A percentile compares a stretch with the other conserved stretches of the same genome.
Conservation (phyloP, 2,329 filamentous ascomycete genomes). For the Sordariomycetes sp. region DNA sequence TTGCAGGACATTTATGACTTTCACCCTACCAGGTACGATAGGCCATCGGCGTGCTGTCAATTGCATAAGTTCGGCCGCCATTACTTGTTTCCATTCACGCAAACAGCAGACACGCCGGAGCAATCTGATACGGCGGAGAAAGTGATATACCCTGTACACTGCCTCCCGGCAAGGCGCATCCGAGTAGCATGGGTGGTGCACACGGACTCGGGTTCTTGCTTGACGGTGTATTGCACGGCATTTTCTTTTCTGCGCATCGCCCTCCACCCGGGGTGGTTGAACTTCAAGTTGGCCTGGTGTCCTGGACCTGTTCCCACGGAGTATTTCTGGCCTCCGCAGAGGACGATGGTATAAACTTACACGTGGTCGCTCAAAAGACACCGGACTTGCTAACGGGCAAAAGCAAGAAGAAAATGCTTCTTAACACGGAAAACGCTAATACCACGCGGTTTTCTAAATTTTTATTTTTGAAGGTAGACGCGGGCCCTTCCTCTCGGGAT, state of each 20-base stretch:
- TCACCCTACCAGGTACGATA: too few species aligned
- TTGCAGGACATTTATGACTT: too few species aligned
- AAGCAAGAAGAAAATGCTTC: too few species aligned
- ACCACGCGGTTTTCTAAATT: too few species aligned
- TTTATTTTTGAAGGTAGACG: too few species aligned
- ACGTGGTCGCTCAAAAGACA: too few species aligned
- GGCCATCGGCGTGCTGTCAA: neutral
- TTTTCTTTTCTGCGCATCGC: neutral
- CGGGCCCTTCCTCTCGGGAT: too few species aligned
- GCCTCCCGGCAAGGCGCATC: neutral
- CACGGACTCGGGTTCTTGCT: neutral
- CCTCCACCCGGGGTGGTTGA: neutral
- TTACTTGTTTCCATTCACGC: neutral
- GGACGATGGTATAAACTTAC: too few species aligned
- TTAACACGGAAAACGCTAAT: too few species aligned
- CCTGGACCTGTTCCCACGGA: too few species aligned
- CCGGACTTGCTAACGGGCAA: too few species aligned
- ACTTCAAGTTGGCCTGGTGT: neutral
- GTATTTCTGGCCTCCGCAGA: too few species aligned
- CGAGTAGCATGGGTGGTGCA: neutral
- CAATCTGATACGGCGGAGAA: neutral
- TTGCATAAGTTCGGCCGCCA: neutral
- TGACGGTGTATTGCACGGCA: neutral
- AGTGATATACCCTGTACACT: neutral
- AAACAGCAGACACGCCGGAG: neutral